phyloP scores from a whole-genome alignment of 208 protist genomes.

The Endotrypanum monterogeii region DNA sequence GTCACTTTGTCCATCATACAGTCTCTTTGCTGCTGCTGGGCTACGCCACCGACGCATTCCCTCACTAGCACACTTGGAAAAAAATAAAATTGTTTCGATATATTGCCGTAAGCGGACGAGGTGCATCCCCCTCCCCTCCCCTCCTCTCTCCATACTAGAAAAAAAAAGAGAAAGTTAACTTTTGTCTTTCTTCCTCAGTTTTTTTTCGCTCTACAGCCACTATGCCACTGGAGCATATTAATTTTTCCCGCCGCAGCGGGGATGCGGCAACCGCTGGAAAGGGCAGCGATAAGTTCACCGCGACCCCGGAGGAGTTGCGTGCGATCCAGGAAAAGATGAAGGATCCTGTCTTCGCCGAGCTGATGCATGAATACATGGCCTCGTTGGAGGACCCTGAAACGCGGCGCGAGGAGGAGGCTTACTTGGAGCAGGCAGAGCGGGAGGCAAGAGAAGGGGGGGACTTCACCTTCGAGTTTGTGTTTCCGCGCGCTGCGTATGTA shows the following conservation, averaged over 20 bases:
- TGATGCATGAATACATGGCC: conserved; percentile 90
- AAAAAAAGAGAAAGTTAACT: neutral
- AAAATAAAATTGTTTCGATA: neutral
- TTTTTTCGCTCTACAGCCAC: neutral
- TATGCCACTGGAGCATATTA: conserved; percentile 74
- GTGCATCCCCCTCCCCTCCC: neutral
- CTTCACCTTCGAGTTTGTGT: conserved; percentile 92
- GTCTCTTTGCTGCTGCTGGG: no score
- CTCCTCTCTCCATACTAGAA: neutral
- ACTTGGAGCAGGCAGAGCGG: conserved; percentile 85
- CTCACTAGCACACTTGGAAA: no score
- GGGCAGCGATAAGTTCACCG: conserved; percentile 41
- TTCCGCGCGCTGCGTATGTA: conserved; percentile 75
- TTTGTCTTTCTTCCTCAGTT: neutral
- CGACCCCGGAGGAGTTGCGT: conserved; percentile 77
- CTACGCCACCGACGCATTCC: no score
- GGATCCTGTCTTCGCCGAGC: conserved; percentile 86
- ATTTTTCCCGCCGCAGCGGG: conserved; percentile 33
- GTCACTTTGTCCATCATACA: no score
- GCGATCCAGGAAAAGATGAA: conserved; percentile 87
- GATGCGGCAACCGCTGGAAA: neutral
- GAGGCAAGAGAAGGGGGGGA: conserved; percentile 85
- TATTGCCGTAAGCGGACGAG: no score
- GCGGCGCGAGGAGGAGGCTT: conserved; percentile 87
- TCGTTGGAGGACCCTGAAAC: conserved; percentile 86